These are phyloP conservation scores for Debaryomyces robertsiae DNA, from an alignment of 1,139 yeast genomes.

Conservation along the genomic window DNA sequence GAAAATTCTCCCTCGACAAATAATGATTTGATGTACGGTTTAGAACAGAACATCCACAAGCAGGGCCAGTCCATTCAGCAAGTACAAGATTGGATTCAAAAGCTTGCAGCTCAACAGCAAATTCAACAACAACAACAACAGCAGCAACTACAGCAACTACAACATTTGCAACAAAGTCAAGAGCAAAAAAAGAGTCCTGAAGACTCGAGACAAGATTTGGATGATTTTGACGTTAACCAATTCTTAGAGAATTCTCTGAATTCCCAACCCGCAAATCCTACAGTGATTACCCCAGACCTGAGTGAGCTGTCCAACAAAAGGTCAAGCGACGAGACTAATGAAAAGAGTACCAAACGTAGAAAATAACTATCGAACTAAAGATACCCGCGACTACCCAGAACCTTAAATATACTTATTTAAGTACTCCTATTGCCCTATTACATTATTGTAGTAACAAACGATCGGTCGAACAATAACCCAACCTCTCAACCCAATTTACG, in stretches of 20 bases:
- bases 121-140: slow-evolving; percentile 33
- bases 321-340: slow-evolving; percentile 4
- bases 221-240: slow-evolving; percentile 44
- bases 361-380: slow-evolving; percentile 4
- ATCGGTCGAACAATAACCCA: too few species aligned
- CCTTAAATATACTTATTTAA: neutral
- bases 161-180: slow-evolving; percentile 1
- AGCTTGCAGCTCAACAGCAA: slow-evolving; percentile 41
- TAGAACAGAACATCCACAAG: slow-evolving; percentile 48
- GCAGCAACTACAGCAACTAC: slow-evolving; percentile 18
- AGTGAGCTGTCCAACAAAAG: slow-evolving; percentile 5
- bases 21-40: slow-evolving; percentile 30
- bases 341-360: slow-evolving; percentile 3
- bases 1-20: slow-evolving; percentile 9
- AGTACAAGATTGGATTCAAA: slow-evolving; percentile 61
- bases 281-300: slow-evolving; percentile 1
- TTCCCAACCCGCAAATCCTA: slow-evolving; percentile 10
- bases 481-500: too few species aligned
- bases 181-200: neutral
- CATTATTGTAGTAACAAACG: too few species aligned
- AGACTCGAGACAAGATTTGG: slow-evolving; percentile 21
- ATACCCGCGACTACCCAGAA: neutral
- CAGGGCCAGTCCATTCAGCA: slow-evolving; percentile 60
- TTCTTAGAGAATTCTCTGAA: slow-evolving; percentile 26
- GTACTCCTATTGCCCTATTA: too few species aligned